phyloP scores from a whole-genome alignment of 345 rosid species.

The Mangifera indica region DNA sequence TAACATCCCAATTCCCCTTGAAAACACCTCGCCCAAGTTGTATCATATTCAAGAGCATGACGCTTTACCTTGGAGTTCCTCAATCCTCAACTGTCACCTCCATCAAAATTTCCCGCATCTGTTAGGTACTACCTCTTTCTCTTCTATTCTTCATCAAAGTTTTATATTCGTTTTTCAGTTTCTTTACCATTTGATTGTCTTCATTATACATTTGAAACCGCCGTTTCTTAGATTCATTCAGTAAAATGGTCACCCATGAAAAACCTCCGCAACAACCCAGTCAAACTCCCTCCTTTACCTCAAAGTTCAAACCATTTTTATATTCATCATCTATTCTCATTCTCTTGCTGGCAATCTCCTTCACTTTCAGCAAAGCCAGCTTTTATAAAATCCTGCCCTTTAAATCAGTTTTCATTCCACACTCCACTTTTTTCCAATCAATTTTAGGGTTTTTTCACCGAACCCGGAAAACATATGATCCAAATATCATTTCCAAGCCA shows the following conservation, averaged over 20 bases:
- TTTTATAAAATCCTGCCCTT: conserved; percentile 36
- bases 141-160: not conserved
- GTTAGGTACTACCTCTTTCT: not conserved
- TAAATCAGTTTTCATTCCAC: conserved; percentile 34
- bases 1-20: no score
- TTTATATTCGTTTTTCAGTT: no score
- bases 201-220: not conserved
- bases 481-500: conserved; percentile 22
- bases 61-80: no score
- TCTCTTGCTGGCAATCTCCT: conserved; percentile 45
- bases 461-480: conserved; percentile 19
- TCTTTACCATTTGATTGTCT: not conserved
- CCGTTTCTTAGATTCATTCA: not conserved
- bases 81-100: no score
- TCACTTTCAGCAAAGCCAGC: conserved; percentile 37
- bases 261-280: conserved; percentile 14
- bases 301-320: conserved; percentile 36
- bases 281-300: conserved; percentile 7
- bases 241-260: conserved; percentile 28
- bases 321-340: conserved; percentile 38
- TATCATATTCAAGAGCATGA: no score
- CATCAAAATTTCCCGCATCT: no score
- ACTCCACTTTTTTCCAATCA: conserved; percentile 33
- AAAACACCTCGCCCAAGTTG: no score
- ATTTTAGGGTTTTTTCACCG: conserved; percentile 23